Evolutionary conservation across 2,329 filamentous ascomycete genomes (phyloP).

Genomic region (Trichoderma oligosporum): DNA sequence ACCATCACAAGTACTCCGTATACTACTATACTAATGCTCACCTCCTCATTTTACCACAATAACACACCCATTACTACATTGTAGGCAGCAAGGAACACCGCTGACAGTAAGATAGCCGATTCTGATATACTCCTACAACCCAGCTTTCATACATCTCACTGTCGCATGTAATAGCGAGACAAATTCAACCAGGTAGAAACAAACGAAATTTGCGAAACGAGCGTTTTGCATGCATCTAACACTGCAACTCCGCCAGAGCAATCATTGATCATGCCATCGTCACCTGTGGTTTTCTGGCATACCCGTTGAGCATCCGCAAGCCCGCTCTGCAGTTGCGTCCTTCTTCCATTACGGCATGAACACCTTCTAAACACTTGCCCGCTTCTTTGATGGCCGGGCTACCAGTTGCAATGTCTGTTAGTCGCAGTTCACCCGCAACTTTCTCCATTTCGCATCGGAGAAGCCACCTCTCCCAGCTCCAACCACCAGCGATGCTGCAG

Average conservation of each 20-base stretch:
- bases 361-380: constrained; percentile 56
- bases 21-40: no score
- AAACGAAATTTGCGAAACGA: constrained; percentile 10
- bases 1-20: no score
- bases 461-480: constrained; percentile 97
- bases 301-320: constrained; percentile 60
- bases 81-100: background rate
- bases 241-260: background rate
- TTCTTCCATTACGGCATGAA: constrained; percentile 61
- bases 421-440: constrained; percentile 60
- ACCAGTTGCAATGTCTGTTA: constrained; percentile 50
- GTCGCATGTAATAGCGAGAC: background rate
- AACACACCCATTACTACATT: no score
- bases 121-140: background rate
- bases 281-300: constrained; percentile 56
- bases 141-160: background rate
- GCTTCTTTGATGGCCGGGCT: constrained; percentile 52
- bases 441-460: constrained; percentile 82
- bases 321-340: constrained; percentile 56
- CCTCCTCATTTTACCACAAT: no score
- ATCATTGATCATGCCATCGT: background rate
- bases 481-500: constrained; percentile 77
- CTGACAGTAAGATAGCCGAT: background rate
- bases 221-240: background rate
- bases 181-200: background rate